These are phyloP conservation scores for Russula emetica DNA, from an alignment of 768 basidiomycete species.

Conservation along the genomic window DNA sequence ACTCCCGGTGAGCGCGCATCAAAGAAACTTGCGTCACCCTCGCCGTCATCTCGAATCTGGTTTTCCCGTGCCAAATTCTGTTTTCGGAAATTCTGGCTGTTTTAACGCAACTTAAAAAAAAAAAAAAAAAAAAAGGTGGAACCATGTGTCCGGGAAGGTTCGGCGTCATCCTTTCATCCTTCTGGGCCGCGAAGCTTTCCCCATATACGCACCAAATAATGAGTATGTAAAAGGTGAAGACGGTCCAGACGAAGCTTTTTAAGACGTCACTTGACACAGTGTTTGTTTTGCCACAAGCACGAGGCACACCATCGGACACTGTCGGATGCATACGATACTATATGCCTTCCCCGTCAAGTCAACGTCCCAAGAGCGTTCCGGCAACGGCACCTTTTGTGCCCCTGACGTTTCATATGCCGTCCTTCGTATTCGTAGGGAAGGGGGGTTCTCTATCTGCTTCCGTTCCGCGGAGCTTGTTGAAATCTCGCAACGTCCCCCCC, in stretches of 20 bases:
- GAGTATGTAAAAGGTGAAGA: conserved; percentile 9
- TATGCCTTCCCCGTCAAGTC: not conserved
- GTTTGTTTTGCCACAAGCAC: conserved; percentile 15
- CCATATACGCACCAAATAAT: conserved; percentile 2
- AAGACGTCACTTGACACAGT: conserved; percentile 16
- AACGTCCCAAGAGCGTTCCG: no score
- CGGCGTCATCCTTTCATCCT: no score
- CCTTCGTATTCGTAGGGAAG: conserved; percentile 1
- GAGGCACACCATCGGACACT: conserved; percentile 13
- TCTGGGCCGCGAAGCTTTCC: conserved; percentile 12
- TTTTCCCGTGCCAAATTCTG: conserved; percentile 15
- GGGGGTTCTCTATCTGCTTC: not conserved
- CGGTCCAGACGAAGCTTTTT: conserved; percentile 19
- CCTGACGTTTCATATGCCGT: not conserved
- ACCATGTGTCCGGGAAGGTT: conserved; percentile 5
- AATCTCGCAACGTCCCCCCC: conserved; percentile 17
- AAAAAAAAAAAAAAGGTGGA: no score
- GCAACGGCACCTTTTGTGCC: conserved; percentile 1
- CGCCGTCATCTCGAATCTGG: not conserved
- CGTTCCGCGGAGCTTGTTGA: not conserved
- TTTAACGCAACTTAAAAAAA: conserved; percentile 8
- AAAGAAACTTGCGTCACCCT: conserved; percentile 12
- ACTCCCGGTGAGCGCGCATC: conserved; percentile 21
- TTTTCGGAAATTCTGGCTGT: conserved; percentile 3
- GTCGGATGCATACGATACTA: no score